A percentile compares a stretch with the other conserved stretches of the same genome.
phyloP scores from a whole-genome alignment of 805 yeast species.

The Jamesozyma spencerorum region DNA sequence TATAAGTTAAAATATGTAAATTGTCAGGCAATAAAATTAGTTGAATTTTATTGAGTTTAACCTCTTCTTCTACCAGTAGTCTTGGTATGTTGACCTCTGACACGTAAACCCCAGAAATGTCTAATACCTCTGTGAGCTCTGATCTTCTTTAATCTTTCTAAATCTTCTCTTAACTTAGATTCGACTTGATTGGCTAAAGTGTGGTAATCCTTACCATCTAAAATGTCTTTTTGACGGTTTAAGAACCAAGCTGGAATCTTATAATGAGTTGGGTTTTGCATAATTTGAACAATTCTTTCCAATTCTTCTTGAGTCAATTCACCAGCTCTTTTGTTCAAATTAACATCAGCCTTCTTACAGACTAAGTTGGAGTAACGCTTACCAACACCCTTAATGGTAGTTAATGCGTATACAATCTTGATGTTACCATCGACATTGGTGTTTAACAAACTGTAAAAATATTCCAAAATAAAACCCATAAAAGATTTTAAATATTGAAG shows the following conservation, averaged over 20 bases:
- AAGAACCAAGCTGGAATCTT: constrained; percentile 99
- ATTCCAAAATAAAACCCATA: constrained; percentile 3
- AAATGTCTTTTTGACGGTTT: constrained; percentile 97
- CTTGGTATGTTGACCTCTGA: constrained; percentile 99
- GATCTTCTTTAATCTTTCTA: constrained; percentile 99
- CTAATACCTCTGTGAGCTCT: constrained; percentile 99
- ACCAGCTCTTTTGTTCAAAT: constrained; percentile 98
- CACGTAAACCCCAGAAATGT: constrained; percentile 99
- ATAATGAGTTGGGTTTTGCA: constrained; percentile 99
- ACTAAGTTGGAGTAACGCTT: constrained; percentile 99
- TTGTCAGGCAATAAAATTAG: not conserved
- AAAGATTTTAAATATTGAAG: too few species aligned
- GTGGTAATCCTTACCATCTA: constrained; percentile 99
- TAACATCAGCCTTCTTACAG: constrained; percentile 99
- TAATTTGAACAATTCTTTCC: constrained; percentile 98
- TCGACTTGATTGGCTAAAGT: constrained; percentile 97
- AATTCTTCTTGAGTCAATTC: constrained; percentile 99
- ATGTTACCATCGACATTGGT: constrained; percentile 99
- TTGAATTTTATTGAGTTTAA: constrained; percentile 14
- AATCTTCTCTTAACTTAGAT: constrained; percentile 98
- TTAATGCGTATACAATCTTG: constrained; percentile 99
- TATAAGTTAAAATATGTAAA: constrained; percentile 2
- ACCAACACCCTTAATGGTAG: constrained; percentile 99
- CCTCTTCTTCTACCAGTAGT: constrained; percentile 92
- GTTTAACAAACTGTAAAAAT: constrained; percentile 78